These are phyloP conservation scores for Sistotremastrum suecicum DNA, from an alignment of 768 basidiomycete species.

Conservation along the genomic window DNA sequence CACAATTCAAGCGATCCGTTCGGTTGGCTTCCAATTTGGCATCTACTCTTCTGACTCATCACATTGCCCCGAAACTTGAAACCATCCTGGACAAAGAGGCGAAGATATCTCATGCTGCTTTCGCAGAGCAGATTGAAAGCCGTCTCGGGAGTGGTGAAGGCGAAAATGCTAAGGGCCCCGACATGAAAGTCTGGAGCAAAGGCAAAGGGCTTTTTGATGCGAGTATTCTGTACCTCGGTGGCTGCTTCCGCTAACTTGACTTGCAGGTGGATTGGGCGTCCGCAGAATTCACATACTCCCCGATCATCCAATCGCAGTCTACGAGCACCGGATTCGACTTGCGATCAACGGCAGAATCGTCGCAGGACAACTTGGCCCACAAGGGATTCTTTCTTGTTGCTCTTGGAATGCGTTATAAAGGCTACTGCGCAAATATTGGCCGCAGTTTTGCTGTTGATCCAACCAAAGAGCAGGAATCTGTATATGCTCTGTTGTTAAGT, in stretches of 20 bases:
- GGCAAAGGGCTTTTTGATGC: slow-evolving; percentile 61
- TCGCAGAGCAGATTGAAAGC: slow-evolving; percentile 75
- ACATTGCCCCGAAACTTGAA: slow-evolving; percentile 81
- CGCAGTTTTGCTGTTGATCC: slow-evolving; percentile 95
- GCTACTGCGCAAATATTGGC: slow-evolving; percentile 85
- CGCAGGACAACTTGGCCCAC: slow-evolving; percentile 67
- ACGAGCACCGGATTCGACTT: slow-evolving; percentile 78
- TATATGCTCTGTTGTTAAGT: slow-evolving; percentile 65
- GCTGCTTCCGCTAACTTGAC: slow-evolving; percentile 1
- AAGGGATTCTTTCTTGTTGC: slow-evolving; percentile 81
- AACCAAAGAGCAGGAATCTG: slow-evolving; percentile 83
- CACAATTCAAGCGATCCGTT: slow-evolving; percentile 48
- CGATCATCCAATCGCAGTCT: slow-evolving; percentile 89
- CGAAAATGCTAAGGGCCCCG: slow-evolving; percentile 64
- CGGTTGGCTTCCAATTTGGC: slow-evolving; percentile 66
- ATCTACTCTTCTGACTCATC: slow-evolving; percentile 70
- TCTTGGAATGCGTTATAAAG: slow-evolving; percentile 83
- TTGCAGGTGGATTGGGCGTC: slow-evolving; percentile 74
- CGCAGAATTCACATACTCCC: slow-evolving; percentile 88
- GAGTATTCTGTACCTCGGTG: slow-evolving; percentile 16
- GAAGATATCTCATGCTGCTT: slow-evolving; percentile 77
- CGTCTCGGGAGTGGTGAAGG: slow-evolving; percentile 80
- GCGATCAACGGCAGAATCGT: slow-evolving; percentile 74
- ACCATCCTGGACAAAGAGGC: slow-evolving; percentile 84
- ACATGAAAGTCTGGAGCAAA: slow-evolving; percentile 82